Evolutionary conservation across 192 early-diverging fungal species (phyloP), one percentile per base, ranked within the genome.

Genomic region (Dissophora globulifera): DNA sequence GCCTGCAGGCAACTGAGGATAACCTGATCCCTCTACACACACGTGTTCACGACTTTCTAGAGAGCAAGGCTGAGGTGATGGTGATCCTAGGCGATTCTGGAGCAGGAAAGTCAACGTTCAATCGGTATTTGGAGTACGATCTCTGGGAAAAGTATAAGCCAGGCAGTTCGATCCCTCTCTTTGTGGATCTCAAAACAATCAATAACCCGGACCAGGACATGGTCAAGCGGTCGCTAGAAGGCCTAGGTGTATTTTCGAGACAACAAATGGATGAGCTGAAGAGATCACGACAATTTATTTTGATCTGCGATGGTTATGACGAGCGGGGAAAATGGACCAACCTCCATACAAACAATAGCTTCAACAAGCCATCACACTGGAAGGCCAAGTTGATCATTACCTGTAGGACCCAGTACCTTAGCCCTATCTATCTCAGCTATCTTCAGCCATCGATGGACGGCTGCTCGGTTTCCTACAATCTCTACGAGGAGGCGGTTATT

Each of bases 281-380:
- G 42, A n/a, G 16, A n/a, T 23, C 38, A 19, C 42, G 43, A 13
- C 16, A 11, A 27, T 47, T 58, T n/a, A n/a, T 58, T 8, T n/a
- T 58, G 57, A 58, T 58, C 43, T 58, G 57, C 27, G 57, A 58
- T 47, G 57, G 57, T 17, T 58, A 58, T n/a, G 57, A 58, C 43
- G 57, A 58, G 26, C 11, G 42, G 17, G 42, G 31, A 20, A 19
- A 17, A 11, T 30, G 10, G 9, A 10, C 17, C 11, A 58, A 58
- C 43, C 43, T 58, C 11, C 32, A 58, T 38, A 31, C 8, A 15
- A 46, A 2, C 17, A 58, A 58, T 27, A 41, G 10, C 4, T 27
- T 58, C 1, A 31, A 58, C 22, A 11, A 43, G 40, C 22, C 38
- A 27, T n/a, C n/a, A n/a, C 13, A 58, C 15, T 58, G 56, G 56